phyloP scores from a whole-genome alignment of 306 rosid species.

The Lathyrus sativus region DNA sequence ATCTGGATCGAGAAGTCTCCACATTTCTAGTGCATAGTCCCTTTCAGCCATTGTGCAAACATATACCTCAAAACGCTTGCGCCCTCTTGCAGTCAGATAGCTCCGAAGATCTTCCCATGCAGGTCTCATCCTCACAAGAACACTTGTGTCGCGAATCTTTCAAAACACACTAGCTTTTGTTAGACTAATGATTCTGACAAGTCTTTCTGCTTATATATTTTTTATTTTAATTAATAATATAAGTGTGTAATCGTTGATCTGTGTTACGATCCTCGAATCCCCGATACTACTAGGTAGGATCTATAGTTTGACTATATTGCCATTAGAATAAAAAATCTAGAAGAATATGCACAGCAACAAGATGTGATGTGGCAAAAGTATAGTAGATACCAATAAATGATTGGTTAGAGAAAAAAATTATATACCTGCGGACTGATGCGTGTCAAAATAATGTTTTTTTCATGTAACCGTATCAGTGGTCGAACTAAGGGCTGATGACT shows the following conservation, averaged over 20 bases:
- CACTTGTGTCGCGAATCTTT: conserved; percentile 99
- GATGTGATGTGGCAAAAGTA: conserved; percentile 15
- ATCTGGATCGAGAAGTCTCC: conserved; percentile 99
- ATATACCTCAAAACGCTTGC: conserved; percentile 99
- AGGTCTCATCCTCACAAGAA: conserved; percentile 98
- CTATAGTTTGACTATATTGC: background rate
- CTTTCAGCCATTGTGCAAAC: conserved; percentile 99
- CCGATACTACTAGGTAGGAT: background rate
- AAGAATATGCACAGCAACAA: conserved; percentile 16
- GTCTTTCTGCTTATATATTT: conserved; percentile 9
- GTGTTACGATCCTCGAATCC: background rate
- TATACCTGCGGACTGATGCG: conserved; percentile 96
- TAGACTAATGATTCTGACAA: conserved; percentile 27
- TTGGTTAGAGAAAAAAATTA: conserved; percentile 11
- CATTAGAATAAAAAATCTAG: conserved; percentile 5
- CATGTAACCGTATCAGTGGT: conserved; percentile 82
- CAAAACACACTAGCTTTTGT: conserved; percentile 35
- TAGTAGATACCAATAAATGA: conserved; percentile 17
- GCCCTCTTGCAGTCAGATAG: conserved; percentile 96
- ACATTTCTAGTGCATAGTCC: conserved; percentile 99
- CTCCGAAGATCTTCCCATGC: conserved; percentile 99
- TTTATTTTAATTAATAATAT: too few relatives aligned
- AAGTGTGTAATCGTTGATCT: background rate
- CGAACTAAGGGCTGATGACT: conserved; percentile 74
- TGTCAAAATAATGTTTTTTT: conserved; percentile 88